Percentiles rank a stretch among this genome's conserved stretches.
Evolutionary conservation across 192 early-diverging fungal genomes (phyloP).

Genomic region (Backusella sp.): DNA sequence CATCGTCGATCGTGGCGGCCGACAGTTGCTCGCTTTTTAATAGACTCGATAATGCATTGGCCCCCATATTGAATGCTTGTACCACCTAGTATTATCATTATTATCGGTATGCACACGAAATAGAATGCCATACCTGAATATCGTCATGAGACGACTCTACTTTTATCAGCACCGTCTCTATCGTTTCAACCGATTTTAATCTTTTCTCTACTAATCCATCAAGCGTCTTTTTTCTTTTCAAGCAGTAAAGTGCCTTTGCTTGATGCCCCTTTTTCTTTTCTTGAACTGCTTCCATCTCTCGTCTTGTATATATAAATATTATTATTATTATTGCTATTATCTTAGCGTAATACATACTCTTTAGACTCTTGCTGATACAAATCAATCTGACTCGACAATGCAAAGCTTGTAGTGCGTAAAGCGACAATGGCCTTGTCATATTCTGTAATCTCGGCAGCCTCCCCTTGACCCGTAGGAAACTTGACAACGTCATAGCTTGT

Average conservation of each 20-base stretch:
- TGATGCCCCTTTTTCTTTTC: slow-evolving; percentile 32
- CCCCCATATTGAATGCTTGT: slow-evolving; percentile 47
- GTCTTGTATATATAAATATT: not conserved
- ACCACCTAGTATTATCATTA: not conserved
- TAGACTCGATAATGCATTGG: slow-evolving; percentile 51
- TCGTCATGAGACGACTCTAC: slow-evolving; percentile 64
- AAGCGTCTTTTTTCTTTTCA: slow-evolving; percentile 53
- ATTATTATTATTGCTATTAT: not conserved
- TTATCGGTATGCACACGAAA: too few species aligned
- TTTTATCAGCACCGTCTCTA: slow-evolving; percentile 59
- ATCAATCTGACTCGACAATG: slow-evolving; percentile 53
- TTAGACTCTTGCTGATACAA: slow-evolving; percentile 51
- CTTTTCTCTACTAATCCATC: slow-evolving; percentile 58
- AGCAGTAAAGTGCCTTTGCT: slow-evolving; percentile 49
- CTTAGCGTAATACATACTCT: slow-evolving; percentile 32
- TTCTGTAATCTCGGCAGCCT: slow-evolving; percentile 41
- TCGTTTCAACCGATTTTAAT: slow-evolving; percentile 52
- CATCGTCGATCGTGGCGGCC: slow-evolving; percentile 50
- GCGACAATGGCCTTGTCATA: slow-evolving; percentile 58
- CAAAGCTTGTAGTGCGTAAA: slow-evolving; percentile 50
- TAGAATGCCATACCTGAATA: slow-evolving; percentile 33
- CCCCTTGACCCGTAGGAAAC: not conserved
- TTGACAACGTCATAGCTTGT: slow-evolving; percentile 16
- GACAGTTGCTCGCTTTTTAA: slow-evolving; percentile 40
- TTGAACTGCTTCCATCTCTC: slow-evolving; percentile 4